A percentile compares a stretch with the other conserved stretches of the same genome.
These are phyloP conservation scores for Kondoa subrosea DNA, from an alignment of 768 basidiomycete species.

Conservation along the genomic window DNA sequence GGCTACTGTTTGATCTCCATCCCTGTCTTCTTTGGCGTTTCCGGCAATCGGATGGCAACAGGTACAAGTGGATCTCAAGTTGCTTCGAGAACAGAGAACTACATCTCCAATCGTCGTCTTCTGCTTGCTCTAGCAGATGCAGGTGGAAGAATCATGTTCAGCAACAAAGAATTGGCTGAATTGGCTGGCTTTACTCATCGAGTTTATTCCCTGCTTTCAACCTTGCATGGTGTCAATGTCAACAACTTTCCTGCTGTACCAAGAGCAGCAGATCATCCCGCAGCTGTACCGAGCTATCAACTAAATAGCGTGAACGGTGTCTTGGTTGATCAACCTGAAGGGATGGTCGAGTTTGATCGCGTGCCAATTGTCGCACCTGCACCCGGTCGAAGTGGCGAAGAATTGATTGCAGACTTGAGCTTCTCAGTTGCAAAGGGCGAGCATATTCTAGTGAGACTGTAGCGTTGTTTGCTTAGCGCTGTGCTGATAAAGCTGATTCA, in stretches of 20 bases:
- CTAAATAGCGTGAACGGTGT: slow-evolving; percentile 51
- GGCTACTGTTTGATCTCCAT: slow-evolving; percentile 85
- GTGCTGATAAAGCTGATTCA: background rate
- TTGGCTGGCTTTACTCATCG: slow-evolving; percentile 85
- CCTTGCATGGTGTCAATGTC: slow-evolving; percentile 52
- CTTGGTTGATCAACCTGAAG: slow-evolving; percentile 2
- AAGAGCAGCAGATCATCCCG: slow-evolving; percentile 34
- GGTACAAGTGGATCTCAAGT: slow-evolving; percentile 29
- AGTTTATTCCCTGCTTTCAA: slow-evolving; percentile 70
- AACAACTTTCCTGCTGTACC: slow-evolving; percentile 35
- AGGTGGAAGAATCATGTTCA: slow-evolving; percentile 87
- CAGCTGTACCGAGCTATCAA: slow-evolving; percentile 41
- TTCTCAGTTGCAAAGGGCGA: slow-evolving; percentile 50
- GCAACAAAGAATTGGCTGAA: slow-evolving; percentile 85
- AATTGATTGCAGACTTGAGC: slow-evolving; percentile 55
- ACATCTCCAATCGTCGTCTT: slow-evolving; percentile 81
- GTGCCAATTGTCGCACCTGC: slow-evolving; percentile 37
- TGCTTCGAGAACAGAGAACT: slow-evolving; percentile 46
- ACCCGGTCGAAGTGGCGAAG: slow-evolving; percentile 34
- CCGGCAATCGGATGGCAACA: background rate
- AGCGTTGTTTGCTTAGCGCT: background rate
- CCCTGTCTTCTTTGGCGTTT: slow-evolving; percentile 48
- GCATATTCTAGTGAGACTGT: slow-evolving; percentile 67
- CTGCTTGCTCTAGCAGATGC: slow-evolving; percentile 91
- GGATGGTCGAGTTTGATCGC: slow-evolving; percentile 26